These are phyloP conservation scores for Nadsonia fulvescens DNA, from an alignment of 805 yeast species.

Conservation along the genomic window DNA sequence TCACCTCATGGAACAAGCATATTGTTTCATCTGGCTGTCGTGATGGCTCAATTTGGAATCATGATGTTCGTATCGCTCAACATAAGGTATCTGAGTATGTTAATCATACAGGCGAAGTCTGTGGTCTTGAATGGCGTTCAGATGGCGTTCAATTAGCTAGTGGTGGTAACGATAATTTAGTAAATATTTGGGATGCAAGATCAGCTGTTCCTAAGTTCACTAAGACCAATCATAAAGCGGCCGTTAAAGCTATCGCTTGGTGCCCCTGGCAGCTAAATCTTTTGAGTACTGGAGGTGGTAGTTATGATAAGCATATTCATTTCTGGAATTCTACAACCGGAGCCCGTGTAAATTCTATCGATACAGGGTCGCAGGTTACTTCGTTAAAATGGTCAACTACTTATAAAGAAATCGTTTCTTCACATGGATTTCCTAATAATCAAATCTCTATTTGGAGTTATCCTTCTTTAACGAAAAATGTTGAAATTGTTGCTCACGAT, in stretches of 20 bases:
- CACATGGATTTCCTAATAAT: slow-evolving; percentile 87
- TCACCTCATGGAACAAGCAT: slow-evolving; percentile 74
- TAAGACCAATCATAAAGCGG: slow-evolving; percentile 74
- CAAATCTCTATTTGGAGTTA: slow-evolving; percentile 69
- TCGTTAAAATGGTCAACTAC: slow-evolving; percentile 70
- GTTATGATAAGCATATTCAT: slow-evolving; percentile 72
- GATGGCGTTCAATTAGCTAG: slow-evolving; percentile 79
- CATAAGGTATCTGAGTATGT: slow-evolving; percentile 47
- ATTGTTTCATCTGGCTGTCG: slow-evolving; percentile 74
- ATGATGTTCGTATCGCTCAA: slow-evolving; percentile 72
- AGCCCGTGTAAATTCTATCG: slow-evolving; percentile 64
- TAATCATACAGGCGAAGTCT: slow-evolving; percentile 73
- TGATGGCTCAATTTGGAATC: slow-evolving; percentile 66
- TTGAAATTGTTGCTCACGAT: slow-evolving; percentile 84
- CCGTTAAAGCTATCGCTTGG: slow-evolving; percentile 91
- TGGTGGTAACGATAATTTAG: slow-evolving; percentile 90
- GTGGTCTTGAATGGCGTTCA: slow-evolving; percentile 71
- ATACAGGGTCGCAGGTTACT: slow-evolving; percentile 89
- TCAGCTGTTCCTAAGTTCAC: slow-evolving; percentile 48
- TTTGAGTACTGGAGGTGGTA: slow-evolving; percentile 95
- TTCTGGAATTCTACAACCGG: slow-evolving; percentile 95
- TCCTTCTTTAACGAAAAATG: slow-evolving; percentile 73
- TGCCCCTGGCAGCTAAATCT: slow-evolving; percentile 71
- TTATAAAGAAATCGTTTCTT: slow-evolving; percentile 61
- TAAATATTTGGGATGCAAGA: slow-evolving; percentile 84